phyloP scores from a whole-genome alignment of 352 stramenopile genomes.

The Pythium dissimile region DNA sequence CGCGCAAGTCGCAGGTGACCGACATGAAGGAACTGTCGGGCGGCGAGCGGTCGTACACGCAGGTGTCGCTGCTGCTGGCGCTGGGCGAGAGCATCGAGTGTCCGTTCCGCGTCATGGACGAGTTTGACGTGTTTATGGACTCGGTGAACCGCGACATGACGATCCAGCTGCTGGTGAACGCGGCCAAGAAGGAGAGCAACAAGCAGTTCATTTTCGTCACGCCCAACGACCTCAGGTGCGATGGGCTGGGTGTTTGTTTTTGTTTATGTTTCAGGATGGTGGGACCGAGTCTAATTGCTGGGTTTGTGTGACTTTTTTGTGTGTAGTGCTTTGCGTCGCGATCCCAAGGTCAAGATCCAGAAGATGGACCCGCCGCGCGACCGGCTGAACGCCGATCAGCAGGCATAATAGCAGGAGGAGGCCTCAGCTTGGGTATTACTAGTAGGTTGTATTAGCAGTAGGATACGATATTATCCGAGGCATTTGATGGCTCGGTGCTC shows the following conservation, averaged over 20 bases:
- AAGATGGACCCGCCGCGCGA: slow-evolving; percentile 86
- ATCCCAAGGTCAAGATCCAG: slow-evolving; percentile 84
- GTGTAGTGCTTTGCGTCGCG: slow-evolving; percentile 57
- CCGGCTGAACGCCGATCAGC: slow-evolving; percentile 53
- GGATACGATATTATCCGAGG: too few relatives aligned
- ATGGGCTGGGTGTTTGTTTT: slow-evolving; percentile 1
- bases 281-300: too few relatives aligned
- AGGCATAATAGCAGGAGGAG: background rate
- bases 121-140: slow-evolving; percentile 99
- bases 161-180: slow-evolving; percentile 92
- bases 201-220: slow-evolving; percentile 91
- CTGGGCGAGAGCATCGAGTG: slow-evolving; percentile 90
- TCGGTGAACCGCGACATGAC: slow-evolving; percentile 94
- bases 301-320: slow-evolving; percentile 3
- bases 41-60: slow-evolving; percentile 95
- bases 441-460: background rate
- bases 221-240: slow-evolving; percentile 83
- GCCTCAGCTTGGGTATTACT: too few relatives aligned
- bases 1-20: slow-evolving; percentile 84
- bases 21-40: slow-evolving; percentile 97
- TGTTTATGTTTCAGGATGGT: slow-evolving; percentile 13
- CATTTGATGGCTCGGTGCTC: too few relatives aligned
- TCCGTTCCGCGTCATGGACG: slow-evolving; percentile 97
- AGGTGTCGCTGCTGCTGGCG: slow-evolving; percentile 95
- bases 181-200: slow-evolving; percentile 63